Evolutionary conservation across 306 rosid genomes (phyloP), one percentile per base, ranked within the genome.

Genomic region (Medicago ruthenica): DNA sequence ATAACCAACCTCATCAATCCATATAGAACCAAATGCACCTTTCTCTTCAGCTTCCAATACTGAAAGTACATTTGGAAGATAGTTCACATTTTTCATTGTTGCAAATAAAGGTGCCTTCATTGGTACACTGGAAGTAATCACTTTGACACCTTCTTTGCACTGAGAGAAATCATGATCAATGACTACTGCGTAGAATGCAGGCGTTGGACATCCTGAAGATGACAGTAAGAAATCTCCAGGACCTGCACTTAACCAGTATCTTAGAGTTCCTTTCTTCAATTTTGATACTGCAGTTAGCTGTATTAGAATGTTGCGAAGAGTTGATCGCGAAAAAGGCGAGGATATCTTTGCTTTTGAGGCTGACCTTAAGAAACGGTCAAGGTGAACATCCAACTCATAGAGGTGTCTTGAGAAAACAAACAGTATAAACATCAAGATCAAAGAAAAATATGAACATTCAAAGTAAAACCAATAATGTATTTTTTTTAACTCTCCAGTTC

Each of bases 121-220:
- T 18, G 99, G 93, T 18, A 89, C 48, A 0, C 73, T 86, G 62
- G 99, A 81, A 21, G 97, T 95, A 14, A 95, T 82, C 76, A 87
- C 97, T 76, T 79, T 83, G 55, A 95, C 99, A 22, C 99, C 99
- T 22, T 90, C 89, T 87, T 88, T 90, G 90, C 83, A 54, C 75
- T 90, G 99, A 14, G 73, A 71, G 51, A 92, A 60, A 48, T 87
- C 88, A 0, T 89, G 58, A 1, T 90, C 89, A 1, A 95, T 89
- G 48, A 91, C 97, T 12, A 95, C 91, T 20, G 99, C 99, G 71
- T 92, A 95, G 84, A 92, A 95, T 14, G 97, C 93, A 47, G 98
- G 47, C 21, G 77, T 79, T 64, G 92, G 81, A 74, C 87, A 76
- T 20, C 68, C 88, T 76, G 91, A 47, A 31, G 96, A 76, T 17